Conservation (phyloP, 352 stramenopile species). For the Globisporangium mamillatum region DNA sequence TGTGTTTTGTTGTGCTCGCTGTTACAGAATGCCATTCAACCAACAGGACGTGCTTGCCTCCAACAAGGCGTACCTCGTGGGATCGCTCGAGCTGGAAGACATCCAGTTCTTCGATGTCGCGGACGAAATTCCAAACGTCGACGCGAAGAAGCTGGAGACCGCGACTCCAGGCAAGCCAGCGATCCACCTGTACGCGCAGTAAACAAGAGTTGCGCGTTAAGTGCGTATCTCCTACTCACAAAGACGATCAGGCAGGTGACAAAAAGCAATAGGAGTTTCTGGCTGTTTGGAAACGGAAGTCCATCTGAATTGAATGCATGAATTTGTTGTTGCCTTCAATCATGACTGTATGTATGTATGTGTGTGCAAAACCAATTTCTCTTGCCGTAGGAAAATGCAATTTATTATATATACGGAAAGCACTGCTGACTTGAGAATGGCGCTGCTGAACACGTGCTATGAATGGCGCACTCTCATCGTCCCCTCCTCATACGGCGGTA, state of each 20-base stretch:
- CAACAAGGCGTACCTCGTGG: conserved; percentile 90
- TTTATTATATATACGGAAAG: conserved; percentile 1
- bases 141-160: conserved; percentile 84
- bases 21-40: conserved; percentile 91
- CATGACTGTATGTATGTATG: neutral
- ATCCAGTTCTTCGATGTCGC: conserved; percentile 83
- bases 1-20: conserved; percentile 12
- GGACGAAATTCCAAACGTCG: conserved; percentile 65
- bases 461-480: neutral
- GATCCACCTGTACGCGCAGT: conserved; percentile 68
- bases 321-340: neutral
- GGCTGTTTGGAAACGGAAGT: neutral
- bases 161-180: conserved; percentile 81
- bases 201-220: conserved; percentile 8
- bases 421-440: neutral
- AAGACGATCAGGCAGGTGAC: neutral
- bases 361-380: neutral
- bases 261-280: neutral
- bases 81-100: conserved; percentile 87
- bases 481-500: neutral
- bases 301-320: neutral
- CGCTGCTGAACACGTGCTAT: neutral
- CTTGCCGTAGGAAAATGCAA: neutral
- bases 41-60: conserved; percentile 91
- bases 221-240: neutral